These are phyloP conservation scores for Linanthus parryae DNA, from an alignment of 148 eudicot species.

Conservation along the genomic window DNA sequence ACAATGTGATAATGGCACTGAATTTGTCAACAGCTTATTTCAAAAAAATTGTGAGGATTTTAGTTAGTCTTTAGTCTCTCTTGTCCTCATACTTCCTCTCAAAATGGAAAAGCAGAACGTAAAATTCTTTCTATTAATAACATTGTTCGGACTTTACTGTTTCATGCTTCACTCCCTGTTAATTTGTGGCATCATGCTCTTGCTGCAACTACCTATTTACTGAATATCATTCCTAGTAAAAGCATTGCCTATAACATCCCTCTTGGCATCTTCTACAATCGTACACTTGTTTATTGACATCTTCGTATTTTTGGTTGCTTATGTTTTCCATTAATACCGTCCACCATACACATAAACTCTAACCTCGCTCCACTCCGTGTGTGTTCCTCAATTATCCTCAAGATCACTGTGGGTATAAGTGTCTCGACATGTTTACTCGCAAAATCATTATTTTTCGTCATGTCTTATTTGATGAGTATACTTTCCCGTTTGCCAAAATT, in stretches of 20 bases:
- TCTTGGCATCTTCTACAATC: neutral
- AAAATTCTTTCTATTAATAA: constrained; percentile 12
- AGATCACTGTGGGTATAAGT: constrained; percentile 4
- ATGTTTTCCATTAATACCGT: constrained; percentile 6
- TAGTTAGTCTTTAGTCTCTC: no score
- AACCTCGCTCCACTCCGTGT: constrained; percentile 12
- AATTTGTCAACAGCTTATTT: neutral
- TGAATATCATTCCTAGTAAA: constrained; percentile 2
- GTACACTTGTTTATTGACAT: neutral
- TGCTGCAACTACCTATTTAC: constrained; percentile 1
- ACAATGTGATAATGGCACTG: constrained; percentile 1
- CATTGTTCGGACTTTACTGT: neutral
- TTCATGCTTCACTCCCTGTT: constrained; percentile 6
- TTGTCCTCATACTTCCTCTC: no score
- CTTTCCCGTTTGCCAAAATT: constrained; percentile 8
- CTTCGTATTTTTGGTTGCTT: constrained; percentile 12
- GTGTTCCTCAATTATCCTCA: constrained; percentile 8
- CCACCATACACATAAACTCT: constrained; percentile 8
- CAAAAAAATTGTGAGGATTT: neutral
- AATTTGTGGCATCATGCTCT: constrained; percentile 14
- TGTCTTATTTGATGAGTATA: constrained; percentile 10
- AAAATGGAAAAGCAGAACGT: neutral
- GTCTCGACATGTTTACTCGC: neutral
- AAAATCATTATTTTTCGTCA: constrained; percentile 7
- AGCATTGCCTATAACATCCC: neutral